These are phyloP conservation scores for Sphaerulina musiva DNA, from an alignment of 2,329 filamentous ascomycete species.

Conservation along the genomic window DNA sequence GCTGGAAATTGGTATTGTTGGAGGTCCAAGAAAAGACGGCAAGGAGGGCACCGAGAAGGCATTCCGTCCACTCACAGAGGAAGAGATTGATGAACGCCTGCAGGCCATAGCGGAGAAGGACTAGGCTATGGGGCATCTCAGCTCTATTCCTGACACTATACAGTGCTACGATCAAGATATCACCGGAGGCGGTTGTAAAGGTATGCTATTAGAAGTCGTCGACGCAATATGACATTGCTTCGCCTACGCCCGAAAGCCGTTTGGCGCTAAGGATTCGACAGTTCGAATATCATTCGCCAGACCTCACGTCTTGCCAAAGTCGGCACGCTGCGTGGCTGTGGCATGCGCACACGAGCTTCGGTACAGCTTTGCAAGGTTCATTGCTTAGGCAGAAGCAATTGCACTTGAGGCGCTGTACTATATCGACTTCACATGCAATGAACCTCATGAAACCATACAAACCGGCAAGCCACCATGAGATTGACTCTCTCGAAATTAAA, in stretches of 20 bases:
- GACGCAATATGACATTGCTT: background rate
- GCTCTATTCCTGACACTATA: conserved; percentile 14
- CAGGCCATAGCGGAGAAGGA: conserved; percentile 99
- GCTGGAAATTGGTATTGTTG: conserved; percentile 95
- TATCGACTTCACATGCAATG: conserved; percentile 9
- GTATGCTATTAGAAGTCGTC: background rate
- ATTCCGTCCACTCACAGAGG: conserved; percentile 87
- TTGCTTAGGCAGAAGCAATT: conserved; percentile 13
- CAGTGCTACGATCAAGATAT: background rate
- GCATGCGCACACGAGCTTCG: conserved; percentile 8
- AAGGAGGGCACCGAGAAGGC: conserved; percentile 69
- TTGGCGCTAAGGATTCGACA: conserved; percentile 1
- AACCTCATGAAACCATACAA: conserved; percentile 1
- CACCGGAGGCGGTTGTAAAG: background rate
- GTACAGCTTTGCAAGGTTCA: conserved; percentile 14
- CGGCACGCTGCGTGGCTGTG: conserved; percentile 2
- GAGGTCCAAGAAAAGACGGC: conserved; percentile 75
- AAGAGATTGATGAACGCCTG: conserved; percentile 96
- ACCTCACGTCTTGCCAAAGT: conserved; percentile 2
- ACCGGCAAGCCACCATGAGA: background rate
- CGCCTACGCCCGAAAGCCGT: background rate
- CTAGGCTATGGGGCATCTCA: conserved; percentile 43
- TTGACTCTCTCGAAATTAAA: too few species aligned
- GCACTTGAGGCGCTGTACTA: conserved; percentile 21
- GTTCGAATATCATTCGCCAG: conserved; percentile 7